A percentile compares a stretch with the other conserved stretches of the same genome.
Conservation (phyloP, 805 yeast genomes). For the Zygosaccharomyces gambellarensis region DNA sequence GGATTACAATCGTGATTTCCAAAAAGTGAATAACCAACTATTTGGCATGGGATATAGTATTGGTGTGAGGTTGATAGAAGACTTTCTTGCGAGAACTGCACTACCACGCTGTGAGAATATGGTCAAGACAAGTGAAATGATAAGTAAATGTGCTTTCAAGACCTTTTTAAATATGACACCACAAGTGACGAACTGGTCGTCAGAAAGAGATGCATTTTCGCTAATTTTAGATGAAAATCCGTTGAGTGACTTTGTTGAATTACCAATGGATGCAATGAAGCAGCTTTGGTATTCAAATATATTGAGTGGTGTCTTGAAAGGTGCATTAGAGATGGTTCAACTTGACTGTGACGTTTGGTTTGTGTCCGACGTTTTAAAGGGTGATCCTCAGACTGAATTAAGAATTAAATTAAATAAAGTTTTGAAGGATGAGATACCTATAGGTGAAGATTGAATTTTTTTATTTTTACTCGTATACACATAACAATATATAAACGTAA, state of each 20-base stretch:
- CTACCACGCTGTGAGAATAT: slow-evolving; percentile 74
- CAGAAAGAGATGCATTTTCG: slow-evolving; percentile 69
- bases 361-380: slow-evolving; percentile 74
- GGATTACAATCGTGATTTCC: slow-evolving; percentile 72
- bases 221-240: slow-evolving; percentile 81
- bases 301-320: slow-evolving; percentile 82
- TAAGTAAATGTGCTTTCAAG: slow-evolving; percentile 84
- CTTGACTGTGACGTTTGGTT: slow-evolving; percentile 81
- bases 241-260: slow-evolving; percentile 88
- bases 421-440: slow-evolving; percentile 91
- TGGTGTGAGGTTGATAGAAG: slow-evolving; percentile 87
- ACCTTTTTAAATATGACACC: slow-evolving; percentile 84
- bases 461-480: background rate
- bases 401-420: slow-evolving; percentile 65
- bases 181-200: slow-evolving; percentile 64
- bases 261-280: slow-evolving; percentile 71
- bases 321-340: slow-evolving; percentile 94
- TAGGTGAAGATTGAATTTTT: slow-evolving; percentile 72
- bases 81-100: slow-evolving; percentile 85
- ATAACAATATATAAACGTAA: background rate
- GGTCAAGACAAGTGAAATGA: slow-evolving; percentile 81
- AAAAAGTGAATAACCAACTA: slow-evolving; percentile 73
- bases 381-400: slow-evolving; percentile 77
- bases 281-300: slow-evolving; percentile 93
- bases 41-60: slow-evolving; percentile 94